These are phyloP conservation scores for Neopestalotiopsis sp. DNA, from an alignment of 2,329 filamentous ascomycete species.

Conservation along the genomic window DNA sequence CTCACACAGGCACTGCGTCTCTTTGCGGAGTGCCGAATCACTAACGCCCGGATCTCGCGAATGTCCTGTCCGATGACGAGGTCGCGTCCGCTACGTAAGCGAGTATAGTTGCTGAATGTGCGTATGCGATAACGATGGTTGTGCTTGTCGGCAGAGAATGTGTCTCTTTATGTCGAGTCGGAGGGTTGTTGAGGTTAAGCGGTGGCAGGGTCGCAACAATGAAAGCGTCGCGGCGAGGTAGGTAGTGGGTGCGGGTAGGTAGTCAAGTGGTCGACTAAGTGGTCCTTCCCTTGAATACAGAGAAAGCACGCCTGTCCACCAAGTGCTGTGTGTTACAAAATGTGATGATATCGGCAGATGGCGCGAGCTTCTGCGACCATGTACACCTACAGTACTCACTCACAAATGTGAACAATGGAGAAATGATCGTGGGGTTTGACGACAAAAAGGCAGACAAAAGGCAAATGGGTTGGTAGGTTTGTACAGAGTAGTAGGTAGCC, in stretches of 20 bases:
- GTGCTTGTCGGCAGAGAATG: background rate
- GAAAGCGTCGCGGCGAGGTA: background rate
- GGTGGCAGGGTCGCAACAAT: slow-evolving; percentile 5
- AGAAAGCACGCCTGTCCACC: no score
- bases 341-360: background rate
- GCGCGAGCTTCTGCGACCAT: background rate
- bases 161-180: background rate
- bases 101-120: background rate
- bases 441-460: background rate
- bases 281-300: background rate
- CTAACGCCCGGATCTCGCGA: background rate
- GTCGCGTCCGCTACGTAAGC: slow-evolving; percentile 6
- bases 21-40: background rate
- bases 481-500: background rate
- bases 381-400: background rate
- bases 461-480: background rate
- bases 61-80: background rate
- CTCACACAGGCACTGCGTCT: background rate
- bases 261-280: background rate
- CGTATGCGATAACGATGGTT: background rate
- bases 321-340: background rate
- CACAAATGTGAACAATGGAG: background rate
- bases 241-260: background rate
- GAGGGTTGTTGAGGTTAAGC: background rate
- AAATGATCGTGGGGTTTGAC: background rate